Base-by-base conservation (phyloP, 352 stramenopile genomes). In the Pythium biforme region DNA sequence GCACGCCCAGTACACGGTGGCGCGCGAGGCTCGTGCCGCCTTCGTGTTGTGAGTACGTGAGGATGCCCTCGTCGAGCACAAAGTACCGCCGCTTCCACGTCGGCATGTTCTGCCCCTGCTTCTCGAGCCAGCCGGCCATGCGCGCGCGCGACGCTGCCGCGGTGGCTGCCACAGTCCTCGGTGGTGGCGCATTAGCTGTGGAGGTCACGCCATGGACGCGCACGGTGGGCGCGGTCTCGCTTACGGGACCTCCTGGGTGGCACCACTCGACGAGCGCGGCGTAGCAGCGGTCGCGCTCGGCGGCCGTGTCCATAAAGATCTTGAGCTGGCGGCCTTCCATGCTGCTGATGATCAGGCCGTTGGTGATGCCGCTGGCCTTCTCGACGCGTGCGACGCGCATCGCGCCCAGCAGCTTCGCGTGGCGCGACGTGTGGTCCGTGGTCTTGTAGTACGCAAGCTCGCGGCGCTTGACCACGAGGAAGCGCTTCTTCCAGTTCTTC, bases 401-500 rank as follows among this genome's bases (percentile, higher is more conserved):
- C 12, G 73, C 75, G 20, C 85, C 85, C 50, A 90, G 68, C 51
- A 92, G 70, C 59, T 92, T 46, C 46, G 56, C 56, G 54, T 81
- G 52, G 81, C 77, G 57, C 77, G 79, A 75, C 48, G 70, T 83
- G 59, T 64, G 81, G 48, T 67, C 54, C 12, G 55, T 73, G 0
- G 54, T 68, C 69, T 94, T 91, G 68, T 94, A 94, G 72, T 94
- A 92, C 29, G 82, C 82, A 56, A 92, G 55, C 61, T 94, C 77
- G 23, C 70, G 72, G 26, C 78, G 72, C 59, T 94, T 89, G 64
- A 85, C 84, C 22, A 94, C 82, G 2, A 94, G 72, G 64, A 92
- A 91, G 14, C 85, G 82, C 68, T 94, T 92, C 71, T 91, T 92
- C 85, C 85, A 94, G 34, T 76, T 90, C 62, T 88, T 86, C 48